Evolutionary conservation across 192 early-diverging fungal genomes (phyloP).

Genomic region (Geranomyces variabilis): DNA sequence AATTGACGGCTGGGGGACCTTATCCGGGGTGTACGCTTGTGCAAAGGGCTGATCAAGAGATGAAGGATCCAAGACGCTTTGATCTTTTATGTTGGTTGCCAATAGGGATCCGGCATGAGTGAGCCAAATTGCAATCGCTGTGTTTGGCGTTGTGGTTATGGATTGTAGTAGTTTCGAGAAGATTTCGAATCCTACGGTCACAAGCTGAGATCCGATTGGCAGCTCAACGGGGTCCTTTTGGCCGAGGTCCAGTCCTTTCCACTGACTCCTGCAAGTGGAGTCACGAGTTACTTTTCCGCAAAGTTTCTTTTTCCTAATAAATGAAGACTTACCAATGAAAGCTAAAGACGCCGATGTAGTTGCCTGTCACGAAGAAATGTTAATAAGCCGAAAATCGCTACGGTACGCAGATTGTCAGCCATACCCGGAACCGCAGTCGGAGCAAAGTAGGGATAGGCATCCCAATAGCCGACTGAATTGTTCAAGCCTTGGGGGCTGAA

Average conservation of each 20-base stretch:
- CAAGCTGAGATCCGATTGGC: background rate
- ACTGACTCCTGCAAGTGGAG: background rate
- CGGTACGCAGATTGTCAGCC: too few species aligned
- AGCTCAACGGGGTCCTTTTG: background rate
- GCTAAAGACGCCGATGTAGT: too few species aligned
- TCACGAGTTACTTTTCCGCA: too few species aligned
- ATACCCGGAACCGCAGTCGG: too few species aligned
- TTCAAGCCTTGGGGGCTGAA: too few species aligned
- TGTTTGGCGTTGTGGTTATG: constrained; percentile 14
- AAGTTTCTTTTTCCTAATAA: too few species aligned
- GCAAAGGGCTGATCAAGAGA: background rate
- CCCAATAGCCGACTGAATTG: too few species aligned
- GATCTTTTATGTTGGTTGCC: constrained; percentile 1
- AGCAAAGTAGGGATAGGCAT: too few species aligned
- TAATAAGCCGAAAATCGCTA: too few species aligned
- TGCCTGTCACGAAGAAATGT: too few species aligned
- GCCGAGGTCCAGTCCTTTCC: background rate
- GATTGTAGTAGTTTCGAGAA: constrained; percentile 4
- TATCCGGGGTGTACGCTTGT: constrained; percentile 1
- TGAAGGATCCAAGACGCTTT: constrained; percentile 13
- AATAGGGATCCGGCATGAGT: background rate
- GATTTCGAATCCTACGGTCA: constrained; percentile 10
- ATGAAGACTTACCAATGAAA: too few species aligned
- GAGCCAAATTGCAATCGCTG: constrained; percentile 20
- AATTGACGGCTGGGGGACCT: constrained; percentile 3